Base-by-base conservation (phyloP, 2,329 filamentous ascomycete species). In the Fusarium incarnatum region DNA sequence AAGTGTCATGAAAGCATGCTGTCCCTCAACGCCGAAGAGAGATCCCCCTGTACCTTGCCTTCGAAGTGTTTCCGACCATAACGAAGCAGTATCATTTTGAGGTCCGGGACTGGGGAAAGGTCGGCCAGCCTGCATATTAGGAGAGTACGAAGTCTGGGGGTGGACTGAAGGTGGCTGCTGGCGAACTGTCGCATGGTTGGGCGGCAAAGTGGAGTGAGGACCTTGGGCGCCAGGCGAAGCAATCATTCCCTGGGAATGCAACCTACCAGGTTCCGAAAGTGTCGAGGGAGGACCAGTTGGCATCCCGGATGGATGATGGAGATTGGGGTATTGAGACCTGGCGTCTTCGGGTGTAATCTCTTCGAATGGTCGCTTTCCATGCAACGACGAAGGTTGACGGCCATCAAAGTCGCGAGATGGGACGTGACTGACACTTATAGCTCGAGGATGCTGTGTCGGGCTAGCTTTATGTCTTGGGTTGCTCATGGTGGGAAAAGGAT, bases 1-100 rank as follows among this genome's bases (percentile, higher is more conserved):
- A 12, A 81, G 65, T 13, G 77, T 77, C 78, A 81, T 80, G 53
- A 76, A 79, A n/a, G 79, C 79, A 53, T 81, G 79, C 44, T 81
- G 79, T 25, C 77, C 78, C 41, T 81, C 79, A 20, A 75, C 60
- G 15, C 72, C 73, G 28, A 76, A 67, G 55, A 77, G 61, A 4
- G 65, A 72, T 20, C 66, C 73, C 12, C 73, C 71, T 20, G 77
- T 70, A 18, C 70, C 73, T 7, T 77, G 73, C 53, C 78, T 74
- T 40, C 78, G 77, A 61, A 79, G 68, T 44, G 74, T 73, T 42
- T 80, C 79, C 5, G 79, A 65, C 79, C 79, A 81, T 11, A 73
- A 46, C 5, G 77, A 64, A 22, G 68, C 37, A 11, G 60, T 63
- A 22, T 79, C 77, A n/a, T 61, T 66, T 5, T 67, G 60, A 22